Evolutionary conservation across 441 rosid genomes (phyloP), one percentile per base, ranked within the genome.

Genomic region (Pelargonium fulgidum): DNA sequence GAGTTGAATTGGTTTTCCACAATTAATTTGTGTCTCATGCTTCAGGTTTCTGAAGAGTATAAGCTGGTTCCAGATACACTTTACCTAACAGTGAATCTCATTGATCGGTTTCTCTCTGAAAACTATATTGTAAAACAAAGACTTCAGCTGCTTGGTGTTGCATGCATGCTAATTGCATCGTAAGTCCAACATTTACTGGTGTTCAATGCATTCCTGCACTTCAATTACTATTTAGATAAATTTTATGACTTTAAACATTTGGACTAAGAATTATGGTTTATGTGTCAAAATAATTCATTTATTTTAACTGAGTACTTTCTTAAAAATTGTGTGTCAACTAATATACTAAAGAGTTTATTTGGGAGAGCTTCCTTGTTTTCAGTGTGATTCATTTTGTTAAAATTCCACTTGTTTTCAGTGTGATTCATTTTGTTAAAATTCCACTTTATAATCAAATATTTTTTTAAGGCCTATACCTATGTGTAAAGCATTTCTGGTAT

Each of bases 131-230:
- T 83, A 75, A 93, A 88, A 79, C 96, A 88, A 72, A 84, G 89
- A 75, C 97, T 93, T 66, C 99, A 93, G 82, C 83, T 93, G 68
- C 86, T 93, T 74, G 99, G 99, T 73, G 97, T 88, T 74, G 73
- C 93, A 71, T 91, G 96, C 91, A 88, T 93, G 97, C 86, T 91
- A 70, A 89, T 93, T 79, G 92, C 99, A 78, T 89, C 97, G 99
- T 93, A 88, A 88, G 98, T 80, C 48, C 68, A 58, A 68, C 48
- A 63, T 68, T 71, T 59, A 16, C 1, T 59, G 10, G 48, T 0
- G 0, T 48, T 52, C 22, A 39, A 48, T 13, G 20, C 17, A 48
- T 48, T 48, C 56, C n/a, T 48, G 6, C 56, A 48, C 56, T 47
- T 47, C 13, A 11, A 47, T 47, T 47, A 47, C 14, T n/a, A 47